Evolutionary conservation across 208 protist genomes (phyloP).

Genomic region (Trypanosoma caninum): DNA sequence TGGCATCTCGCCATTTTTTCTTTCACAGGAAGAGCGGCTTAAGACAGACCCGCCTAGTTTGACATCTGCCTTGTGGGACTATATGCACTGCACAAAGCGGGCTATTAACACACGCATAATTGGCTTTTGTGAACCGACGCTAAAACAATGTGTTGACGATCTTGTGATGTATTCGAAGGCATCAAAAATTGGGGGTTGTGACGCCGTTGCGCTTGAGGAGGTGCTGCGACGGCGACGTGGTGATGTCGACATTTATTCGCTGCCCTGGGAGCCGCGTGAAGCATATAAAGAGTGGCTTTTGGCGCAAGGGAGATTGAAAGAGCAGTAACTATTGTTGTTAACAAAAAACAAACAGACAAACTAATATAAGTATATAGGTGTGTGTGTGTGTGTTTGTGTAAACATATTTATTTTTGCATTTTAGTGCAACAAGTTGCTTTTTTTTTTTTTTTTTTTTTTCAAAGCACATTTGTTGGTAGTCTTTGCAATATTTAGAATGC

Average conservation of each 20-base stretch:
- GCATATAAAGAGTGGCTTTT: slow-evolving; percentile 70
- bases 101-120: slow-evolving; percentile 85
- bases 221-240: slow-evolving; percentile 46
- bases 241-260: slow-evolving; percentile 38
- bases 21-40: slow-evolving; percentile 28
- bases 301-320: slow-evolving; percentile 39
- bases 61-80: slow-evolving; percentile 43
- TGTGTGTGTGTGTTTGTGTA: background rate
- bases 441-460: no score
- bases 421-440: no score
- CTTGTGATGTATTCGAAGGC: slow-evolving; percentile 50
- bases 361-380: background rate
- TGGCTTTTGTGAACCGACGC: slow-evolving; percentile 79
- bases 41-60: slow-evolving; percentile 33
- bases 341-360: no score
- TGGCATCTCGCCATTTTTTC: slow-evolving; percentile 59
- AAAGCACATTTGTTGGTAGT: no score
- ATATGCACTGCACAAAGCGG: slow-evolving; percentile 72
- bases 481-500: background rate
- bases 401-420: background rate
- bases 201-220: slow-evolving; percentile 27
- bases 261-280: slow-evolving; percentile 72
- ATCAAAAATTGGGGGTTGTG: slow-evolving; percentile 31
- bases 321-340: background rate
- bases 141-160: slow-evolving; percentile 76